Conservation (phyloP, 148 eudicot genomes). For the Amaranthus cruentus region DNA sequence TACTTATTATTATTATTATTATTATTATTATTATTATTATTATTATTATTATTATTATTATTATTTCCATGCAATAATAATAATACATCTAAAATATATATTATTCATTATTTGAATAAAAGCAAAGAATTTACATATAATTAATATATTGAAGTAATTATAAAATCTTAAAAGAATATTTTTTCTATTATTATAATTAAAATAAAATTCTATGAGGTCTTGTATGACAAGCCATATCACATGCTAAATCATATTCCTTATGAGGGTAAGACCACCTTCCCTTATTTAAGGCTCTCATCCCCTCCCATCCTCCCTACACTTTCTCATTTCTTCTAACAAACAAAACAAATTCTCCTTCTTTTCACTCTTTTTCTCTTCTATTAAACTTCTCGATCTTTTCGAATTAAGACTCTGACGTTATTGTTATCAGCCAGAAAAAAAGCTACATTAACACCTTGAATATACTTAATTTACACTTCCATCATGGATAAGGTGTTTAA, state of each 20-base stretch:
- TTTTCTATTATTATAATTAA: conserved; percentile 6
- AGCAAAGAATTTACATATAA: not conserved
- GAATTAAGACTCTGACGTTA: not conserved
- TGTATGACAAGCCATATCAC: conserved; percentile 36
- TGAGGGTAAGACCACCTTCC: conserved; percentile 12
- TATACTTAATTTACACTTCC: not conserved
- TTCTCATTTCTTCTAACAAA: conserved; percentile 25
- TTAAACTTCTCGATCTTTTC: conserved; percentile 15
- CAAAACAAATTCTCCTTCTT: conserved; percentile 7
- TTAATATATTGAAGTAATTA: not conserved
- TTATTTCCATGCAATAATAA: conserved; percentile 17
- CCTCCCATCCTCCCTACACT: conserved; percentile 49
- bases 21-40: conserved; percentile 14
- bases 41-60: conserved; percentile 13
- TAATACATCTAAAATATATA: conserved; percentile 9
- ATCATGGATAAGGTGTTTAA: not conserved
- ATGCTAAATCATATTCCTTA: conserved; percentile 37
- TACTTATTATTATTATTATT: conserved; percentile 12
- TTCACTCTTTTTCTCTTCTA: conserved; percentile 16
- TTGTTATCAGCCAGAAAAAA: not conserved
- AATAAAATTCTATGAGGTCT: conserved; percentile 11
- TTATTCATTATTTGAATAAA: not conserved
- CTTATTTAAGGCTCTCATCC: conserved; percentile 59
- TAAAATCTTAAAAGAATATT: not conserved
- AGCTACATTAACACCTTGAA: conserved; percentile 3